phyloP scores from a whole-genome alignment of 2,329 filamentous ascomycete genomes.

The Penicillium sp. region DNA sequence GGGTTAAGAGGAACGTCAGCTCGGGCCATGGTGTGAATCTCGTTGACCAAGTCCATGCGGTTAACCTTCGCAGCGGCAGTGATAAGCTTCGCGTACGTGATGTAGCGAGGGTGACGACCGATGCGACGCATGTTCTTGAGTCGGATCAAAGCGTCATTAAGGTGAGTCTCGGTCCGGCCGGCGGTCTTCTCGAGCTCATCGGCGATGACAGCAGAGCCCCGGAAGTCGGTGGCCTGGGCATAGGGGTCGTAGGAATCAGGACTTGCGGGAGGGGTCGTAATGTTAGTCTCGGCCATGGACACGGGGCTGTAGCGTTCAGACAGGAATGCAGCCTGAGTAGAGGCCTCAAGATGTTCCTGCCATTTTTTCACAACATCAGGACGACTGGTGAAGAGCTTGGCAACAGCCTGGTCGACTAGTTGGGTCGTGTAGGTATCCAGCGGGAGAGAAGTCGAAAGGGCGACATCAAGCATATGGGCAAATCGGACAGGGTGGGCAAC shows the following conservation, averaged over 20 bases:
- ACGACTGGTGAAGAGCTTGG: conserved; percentile 49
- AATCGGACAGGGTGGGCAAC: conserved; percentile 60
- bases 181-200: conserved; percentile 81
- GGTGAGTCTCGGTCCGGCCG: conserved; percentile 67
- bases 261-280: conserved; percentile 58
- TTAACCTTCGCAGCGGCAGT: conserved; percentile 81
- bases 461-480: conserved; percentile 59
- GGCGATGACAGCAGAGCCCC: conserved; percentile 85
- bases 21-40: conserved; percentile 85
- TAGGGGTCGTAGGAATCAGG: conserved; percentile 92
- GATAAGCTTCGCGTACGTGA: conserved; percentile 95
- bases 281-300: conserved; percentile 43
- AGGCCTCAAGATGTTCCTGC: conserved; percentile 53
- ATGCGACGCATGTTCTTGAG: conserved; percentile 92
- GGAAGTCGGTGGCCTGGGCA: conserved; percentile 84
- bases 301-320: conserved; percentile 41
- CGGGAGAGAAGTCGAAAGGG: conserved; percentile 52
- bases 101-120: conserved; percentile 89
- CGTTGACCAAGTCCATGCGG: conserved; percentile 76
- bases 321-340: conserved; percentile 47
- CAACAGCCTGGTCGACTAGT: conserved; percentile 58
- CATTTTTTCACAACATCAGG: conserved; percentile 53
- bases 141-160: conserved; percentile 76
- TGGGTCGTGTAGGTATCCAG: conserved; percentile 56
- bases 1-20: conserved; percentile 80